phyloP scores from a whole-genome alignment of 2,329 filamentous ascomycete genomes.

The Talaromyces atroroseus region DNA sequence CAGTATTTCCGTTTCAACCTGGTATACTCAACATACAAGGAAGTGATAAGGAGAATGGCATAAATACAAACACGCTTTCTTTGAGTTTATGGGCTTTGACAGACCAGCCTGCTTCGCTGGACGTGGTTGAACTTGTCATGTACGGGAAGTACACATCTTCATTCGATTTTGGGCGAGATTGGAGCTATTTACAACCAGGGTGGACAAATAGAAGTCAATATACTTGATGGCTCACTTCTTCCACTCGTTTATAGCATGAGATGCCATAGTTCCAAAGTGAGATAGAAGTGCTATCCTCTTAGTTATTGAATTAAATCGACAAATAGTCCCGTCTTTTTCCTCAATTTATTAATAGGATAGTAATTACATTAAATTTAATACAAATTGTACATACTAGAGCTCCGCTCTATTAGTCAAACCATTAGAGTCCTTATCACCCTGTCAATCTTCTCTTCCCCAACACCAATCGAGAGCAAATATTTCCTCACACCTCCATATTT shows the following conservation, averaged over 20 bases:
- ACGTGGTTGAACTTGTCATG: constrained; percentile 47
- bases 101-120: constrained; percentile 51
- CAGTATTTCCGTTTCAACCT: constrained; percentile 64
- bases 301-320: too few relatives aligned
- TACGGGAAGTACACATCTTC: constrained; percentile 26
- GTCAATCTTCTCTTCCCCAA: constrained; percentile 43
- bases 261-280: background rate
- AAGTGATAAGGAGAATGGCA: constrained; percentile 54
- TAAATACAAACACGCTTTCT: constrained; percentile 57
- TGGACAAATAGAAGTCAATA: constrained; percentile 11
- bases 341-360: background rate
- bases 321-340: too few relatives aligned
- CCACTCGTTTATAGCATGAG: background rate
- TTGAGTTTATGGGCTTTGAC: constrained; percentile 64
- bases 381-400: background rate
- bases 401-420: constrained; percentile 13
- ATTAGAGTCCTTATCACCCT: constrained; percentile 25
- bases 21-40: constrained; percentile 49
- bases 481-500: constrained; percentile 60
- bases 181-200: constrained; percentile 8
- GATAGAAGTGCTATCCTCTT: too few relatives aligned
- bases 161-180: constrained; percentile 10
- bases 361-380: background rate
- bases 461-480: constrained; percentile 63
- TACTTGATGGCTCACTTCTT: background rate